Conservation (phyloP, 768 basidiomycete species). For the Leucosporidium scottii region DNA sequence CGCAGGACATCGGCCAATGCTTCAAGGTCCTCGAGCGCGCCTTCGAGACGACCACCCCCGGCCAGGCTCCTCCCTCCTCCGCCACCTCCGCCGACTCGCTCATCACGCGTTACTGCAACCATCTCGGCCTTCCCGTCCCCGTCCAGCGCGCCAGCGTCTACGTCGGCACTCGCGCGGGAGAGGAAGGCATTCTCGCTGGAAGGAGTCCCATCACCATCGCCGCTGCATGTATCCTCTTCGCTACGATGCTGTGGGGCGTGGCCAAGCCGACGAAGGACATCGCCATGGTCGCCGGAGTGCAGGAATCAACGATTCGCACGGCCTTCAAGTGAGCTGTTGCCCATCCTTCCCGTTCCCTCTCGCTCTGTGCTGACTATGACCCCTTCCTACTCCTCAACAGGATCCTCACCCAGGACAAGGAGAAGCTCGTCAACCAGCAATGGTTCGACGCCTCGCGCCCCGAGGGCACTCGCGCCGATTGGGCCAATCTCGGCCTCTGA, state of each 20-base stretch:
- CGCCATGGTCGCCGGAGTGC: conserved; percentile 81
- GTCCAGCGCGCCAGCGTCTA: conserved; percentile 77
- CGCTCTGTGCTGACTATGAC: no score
- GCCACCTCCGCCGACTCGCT: conserved; percentile 67
- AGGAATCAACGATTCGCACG: conserved; percentile 89
- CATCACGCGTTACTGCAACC: conserved; percentile 87
- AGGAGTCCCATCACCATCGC: conserved; percentile 96
- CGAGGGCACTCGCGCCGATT: conserved; percentile 10
- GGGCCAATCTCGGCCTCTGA: conserved; percentile 2
- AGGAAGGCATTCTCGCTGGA: conserved; percentile 84
- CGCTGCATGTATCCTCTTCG: conserved; percentile 92
- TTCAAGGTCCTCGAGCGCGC: conserved; percentile 42
- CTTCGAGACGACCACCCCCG: conserved; percentile 49
- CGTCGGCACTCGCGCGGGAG: conserved; percentile 69
- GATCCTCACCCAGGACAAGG: conserved; percentile 18
- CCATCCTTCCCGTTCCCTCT: not conserved
- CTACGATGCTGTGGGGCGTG: conserved; percentile 70
- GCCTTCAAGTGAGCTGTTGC: conserved; percentile 54
- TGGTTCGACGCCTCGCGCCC: conserved; percentile 24
- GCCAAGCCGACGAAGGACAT: conserved; percentile 75
- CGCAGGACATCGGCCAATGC: conserved; percentile 34
- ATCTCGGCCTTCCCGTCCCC: conserved; percentile 73
- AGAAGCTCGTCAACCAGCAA: conserved; percentile 13
- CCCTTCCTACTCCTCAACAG: conserved; percentile 4
- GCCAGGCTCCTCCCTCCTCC: conserved; percentile 21